A percentile compares a stretch with the other conserved stretches of the same genome.
Evolutionary conservation across 2,329 filamentous ascomycete species (phyloP).

Genomic region (Parastagonospora nodorum): DNA sequence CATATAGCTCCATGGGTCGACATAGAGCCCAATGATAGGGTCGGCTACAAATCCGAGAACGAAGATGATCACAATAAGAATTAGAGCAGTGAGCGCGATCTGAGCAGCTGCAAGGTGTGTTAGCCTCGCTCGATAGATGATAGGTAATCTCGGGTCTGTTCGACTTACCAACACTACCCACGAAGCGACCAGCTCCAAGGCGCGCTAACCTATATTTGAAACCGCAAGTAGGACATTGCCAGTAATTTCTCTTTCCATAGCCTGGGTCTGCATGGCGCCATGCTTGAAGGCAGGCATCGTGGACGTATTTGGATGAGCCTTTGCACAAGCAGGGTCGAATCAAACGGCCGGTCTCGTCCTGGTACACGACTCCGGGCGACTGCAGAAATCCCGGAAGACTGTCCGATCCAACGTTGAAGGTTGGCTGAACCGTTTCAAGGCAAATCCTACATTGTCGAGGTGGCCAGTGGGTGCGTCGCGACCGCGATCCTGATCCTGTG

Average conservation of each 20-base stretch:
- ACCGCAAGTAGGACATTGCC: slow-evolving; percentile 84
- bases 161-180: slow-evolving; percentile 52
- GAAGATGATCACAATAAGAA: slow-evolving; percentile 77
- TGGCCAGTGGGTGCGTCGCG: slow-evolving; percentile 60
- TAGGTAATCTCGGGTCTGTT: neutral
- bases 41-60: slow-evolving; percentile 89
- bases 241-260: slow-evolving; percentile 71
- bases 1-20: slow-evolving; percentile 67
- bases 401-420: slow-evolving; percentile 61
- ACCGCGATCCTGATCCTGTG: slow-evolving; percentile 17
- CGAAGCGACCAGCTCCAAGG: slow-evolving; percentile 72
- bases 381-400: slow-evolving; percentile 63
- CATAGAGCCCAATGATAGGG: slow-evolving; percentile 85
- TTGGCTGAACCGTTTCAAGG: slow-evolving; percentile 71
- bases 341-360: slow-evolving; percentile 76
- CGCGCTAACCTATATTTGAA: slow-evolving; percentile 82
- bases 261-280: slow-evolving; percentile 79
- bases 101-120: slow-evolving; percentile 58
- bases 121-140: slow-evolving; percentile 5
- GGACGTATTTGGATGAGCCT: slow-evolving; percentile 90
- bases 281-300: slow-evolving; percentile 82
- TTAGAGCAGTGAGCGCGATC: slow-evolving; percentile 69
- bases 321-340: slow-evolving; percentile 92
- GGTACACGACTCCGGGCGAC: slow-evolving; percentile 68
- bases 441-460: slow-evolving; percentile 88